Base-by-base conservation (phyloP, 73 alveolate species). In the Symbiodinium natans region DNA sequence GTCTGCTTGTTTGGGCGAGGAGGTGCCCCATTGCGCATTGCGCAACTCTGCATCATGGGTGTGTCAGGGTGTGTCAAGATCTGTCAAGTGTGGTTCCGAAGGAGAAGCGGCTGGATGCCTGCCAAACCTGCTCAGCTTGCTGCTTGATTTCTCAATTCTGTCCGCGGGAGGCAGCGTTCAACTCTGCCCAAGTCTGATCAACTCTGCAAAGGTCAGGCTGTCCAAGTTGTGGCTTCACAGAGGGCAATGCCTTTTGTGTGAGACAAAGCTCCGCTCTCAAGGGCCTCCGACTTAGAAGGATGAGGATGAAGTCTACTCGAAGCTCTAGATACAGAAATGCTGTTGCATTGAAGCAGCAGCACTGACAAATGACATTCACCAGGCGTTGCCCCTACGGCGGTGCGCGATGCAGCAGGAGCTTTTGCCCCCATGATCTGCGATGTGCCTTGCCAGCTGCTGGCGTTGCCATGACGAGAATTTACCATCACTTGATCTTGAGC, bases 321-420 rank as follows among this genome's bases (percentile, higher is more conserved):
- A 9, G 59, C 59, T 46, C 13, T 6, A 46, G 59, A 13, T 9
- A 46, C 21, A 6, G 59, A 6, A 46, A 46, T 46, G 13, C 59
- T 46, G 59, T 46, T n/a, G n/a, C n/a, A n/a, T n/a, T n/a, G n/a
- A n/a, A n/a, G n/a, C n/a, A n/a, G n/a, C n/a, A n/a, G n/a, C n/a
- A n/a, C n/a, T n/a, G n/a, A n/a, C n/a, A n/a, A n/a, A n/a, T n/a
- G n/a, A n/a, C n/a, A n/a, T n/a, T n/a, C n/a, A n/a, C n/a, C 80
- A 68, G 95, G 86, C 86, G 95, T 25, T 89, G 95, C 29, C 95
- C 95, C 6, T 89, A 89, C 75, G 95, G 95, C 19, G 95, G 95
- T 23, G 86, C 74, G 19, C 86, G 95, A 41, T 89, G 95, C 68
- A 59, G 86, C 48, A 83, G 86, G 8, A 89, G 95, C 74, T 89